Evolutionary conservation across 139 green algal genomes (phyloP), one percentile per base, ranked within the genome.

Genomic region (Chlorella sp.): DNA sequence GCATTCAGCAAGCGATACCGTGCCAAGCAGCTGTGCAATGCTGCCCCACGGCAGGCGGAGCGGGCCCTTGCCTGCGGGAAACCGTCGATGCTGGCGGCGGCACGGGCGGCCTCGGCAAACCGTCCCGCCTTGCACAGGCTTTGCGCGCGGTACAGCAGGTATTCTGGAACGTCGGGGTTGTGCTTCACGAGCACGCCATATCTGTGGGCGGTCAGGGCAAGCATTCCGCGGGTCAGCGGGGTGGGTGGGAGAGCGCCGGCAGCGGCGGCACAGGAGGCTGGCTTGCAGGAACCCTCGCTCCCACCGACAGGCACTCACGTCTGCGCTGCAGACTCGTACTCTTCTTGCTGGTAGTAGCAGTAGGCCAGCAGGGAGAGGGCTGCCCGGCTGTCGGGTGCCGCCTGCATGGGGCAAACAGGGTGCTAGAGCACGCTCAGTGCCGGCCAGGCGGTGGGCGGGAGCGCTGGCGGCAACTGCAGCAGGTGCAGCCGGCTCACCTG

Each of bases 311-410:
- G 69, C 69, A 73, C 85, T 28, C 71, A 89, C 86, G 76, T 69
- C 30, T 83, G 76, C 28, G 86, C 86, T 24, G 87, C 87, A 4
- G 61, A 79, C 21, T 90, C 87, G 39, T 82, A 90, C 32, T 90
- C 87, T 40, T 90, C 87, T 21, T 87, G 87, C 16, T 86, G 87
- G 39, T 86, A 90, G 40, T 75, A 86, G 87, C 87, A 86, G 64
- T 90, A 60, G 0, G 78, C 87, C 36, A 86, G 40, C 60, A 90
- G 61, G 12, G 79, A 87, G 30, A 90, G 78, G 2, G 87, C 77
- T 1, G 87, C 79, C 1, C 87, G 78, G 39, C 40, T 90, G 78
- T 42, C 79, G 32, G 87, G 87, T 21, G 78, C 36, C 30, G 86
- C 18, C 87, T 90, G 87, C 60, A 34, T 3, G 5, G 24, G 48